Base-by-base conservation (phyloP, 2,329 filamentous ascomycete genomes). In the Fusarium chaquense region DNA sequence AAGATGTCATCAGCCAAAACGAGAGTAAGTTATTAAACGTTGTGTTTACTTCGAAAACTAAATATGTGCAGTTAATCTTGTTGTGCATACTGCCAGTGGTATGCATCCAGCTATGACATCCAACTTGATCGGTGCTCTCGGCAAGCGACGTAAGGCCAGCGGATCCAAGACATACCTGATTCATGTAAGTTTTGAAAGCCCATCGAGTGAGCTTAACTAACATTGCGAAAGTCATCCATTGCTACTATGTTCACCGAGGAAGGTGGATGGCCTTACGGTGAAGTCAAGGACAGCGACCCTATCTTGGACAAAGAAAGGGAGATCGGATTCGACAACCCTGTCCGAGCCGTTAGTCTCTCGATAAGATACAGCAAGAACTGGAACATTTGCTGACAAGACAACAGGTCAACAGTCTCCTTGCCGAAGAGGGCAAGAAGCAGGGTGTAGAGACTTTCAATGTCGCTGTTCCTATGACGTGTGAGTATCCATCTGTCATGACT, bases 41-140 rank as follows among this genome's bases (percentile, higher is more conserved):
- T 22, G 5, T 4, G 6, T 3, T 11, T 10, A 11, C 11, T 7
- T 16, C 24, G 8, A 10, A 28, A 20, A 24, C 24, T 51, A 16
- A 51, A 5, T 8, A 20, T 9, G 47, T 8, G 38, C 53, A 81
- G 79, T 82, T 44, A 70, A 79, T 51, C 75, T 82, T 18, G 67
- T 81, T 30, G 58, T 82, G 16, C 77, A 82, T 51, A 77, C 74
- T 2, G 78, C 79, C 12, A 77, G 76, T 51, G 75, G 76, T 18
- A 67, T 78, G 22, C 72, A 78, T 11, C 62, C 72, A 13, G 41
- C 28, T 6, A 53, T 78, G 18, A 61, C 68, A 16, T 58, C 72
- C 6, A 67, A 77, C 58, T 58, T 82, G 7, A 71, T 82, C 40
- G 72, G 69, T 13, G 80, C 76, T 13, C 75, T 82, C 7, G 77